These are phyloP conservation scores for Aspergillus carbonarius DNA, from an alignment of 2,329 filamentous ascomycete species.

Conservation along the genomic window DNA sequence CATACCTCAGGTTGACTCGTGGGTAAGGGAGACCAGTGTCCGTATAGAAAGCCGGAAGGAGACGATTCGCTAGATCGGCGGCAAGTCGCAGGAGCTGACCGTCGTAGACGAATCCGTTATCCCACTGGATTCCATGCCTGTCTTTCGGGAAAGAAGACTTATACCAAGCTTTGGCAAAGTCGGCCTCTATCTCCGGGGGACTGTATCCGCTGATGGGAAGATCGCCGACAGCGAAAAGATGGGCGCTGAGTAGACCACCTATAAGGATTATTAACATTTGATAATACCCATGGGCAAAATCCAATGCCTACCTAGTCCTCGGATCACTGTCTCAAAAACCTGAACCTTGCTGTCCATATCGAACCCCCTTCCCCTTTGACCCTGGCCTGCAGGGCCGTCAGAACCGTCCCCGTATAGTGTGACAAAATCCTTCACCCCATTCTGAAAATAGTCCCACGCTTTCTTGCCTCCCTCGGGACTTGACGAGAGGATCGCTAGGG, in stretches of 20 bases:
- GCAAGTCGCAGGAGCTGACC: conserved; percentile 89
- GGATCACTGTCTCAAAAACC: conserved; percentile 96
- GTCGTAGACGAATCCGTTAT: conserved; percentile 76
- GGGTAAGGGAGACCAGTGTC: conserved; percentile 91
- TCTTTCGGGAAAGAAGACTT: conserved; percentile 28
- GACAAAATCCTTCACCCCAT: conserved; percentile 73
- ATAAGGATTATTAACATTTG: conserved; percentile 5
- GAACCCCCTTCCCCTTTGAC: conserved; percentile 75
- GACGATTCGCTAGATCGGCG: conserved; percentile 74
- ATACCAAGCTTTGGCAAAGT: conserved; percentile 44
- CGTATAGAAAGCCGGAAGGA: conserved; percentile 91
- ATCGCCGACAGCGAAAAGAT: conserved; percentile 88
- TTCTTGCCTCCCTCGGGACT: conserved; percentile 56
- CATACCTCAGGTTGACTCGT: conserved; percentile 83
- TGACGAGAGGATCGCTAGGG: conserved; percentile 85
- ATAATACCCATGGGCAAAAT: background rate
- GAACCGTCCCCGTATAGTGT: conserved; percentile 84
- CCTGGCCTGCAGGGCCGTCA: conserved; percentile 65
- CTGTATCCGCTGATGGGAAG: conserved; percentile 80
- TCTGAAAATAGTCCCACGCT: conserved; percentile 73
- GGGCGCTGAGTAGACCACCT: conserved; percentile 86
- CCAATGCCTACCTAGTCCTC: conserved; percentile 57
- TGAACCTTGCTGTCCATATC: conserved; percentile 97
- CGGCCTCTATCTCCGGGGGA: conserved; percentile 45
- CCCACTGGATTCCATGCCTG: conserved; percentile 62